These are phyloP conservation scores for Populus pruinosa DNA, from an alignment of 345 rosid genomes.

Conservation along the genomic window DNA sequence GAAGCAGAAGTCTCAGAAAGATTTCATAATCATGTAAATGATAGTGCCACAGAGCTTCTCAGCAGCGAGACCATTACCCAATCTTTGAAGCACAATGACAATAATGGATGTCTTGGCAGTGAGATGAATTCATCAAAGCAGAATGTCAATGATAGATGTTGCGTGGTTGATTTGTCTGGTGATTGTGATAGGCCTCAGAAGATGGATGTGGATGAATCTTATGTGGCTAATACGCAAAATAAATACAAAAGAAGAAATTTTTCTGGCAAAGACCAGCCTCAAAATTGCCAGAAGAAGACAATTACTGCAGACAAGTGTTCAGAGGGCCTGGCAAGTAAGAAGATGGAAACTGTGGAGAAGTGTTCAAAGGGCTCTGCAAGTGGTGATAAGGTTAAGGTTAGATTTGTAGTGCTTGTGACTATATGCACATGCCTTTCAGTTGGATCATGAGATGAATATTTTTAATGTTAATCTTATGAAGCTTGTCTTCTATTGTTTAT, in stretches of 20 bases:
- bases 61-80: conserved; percentile 8
- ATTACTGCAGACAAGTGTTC: conserved; percentile 11
- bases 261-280: conserved; percentile 10
- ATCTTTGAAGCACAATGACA: conserved; percentile 3
- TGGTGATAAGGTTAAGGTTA: conserved; percentile 12
- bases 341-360: conserved; percentile 5
- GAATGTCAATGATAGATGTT: conserved; percentile 2
- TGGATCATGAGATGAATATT: background rate
- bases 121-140: conserved; percentile 5
- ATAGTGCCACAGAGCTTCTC: background rate
- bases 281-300: conserved; percentile 13
- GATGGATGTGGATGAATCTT: conserved; percentile 23
- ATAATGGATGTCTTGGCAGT: background rate
- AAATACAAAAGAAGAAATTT: conserved; percentile 10
- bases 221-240: background rate
- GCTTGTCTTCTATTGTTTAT: background rate
- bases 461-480: background rate
- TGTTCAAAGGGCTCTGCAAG: conserved; percentile 9
- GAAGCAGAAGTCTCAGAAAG: conserved; percentile 7
- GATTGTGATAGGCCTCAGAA: conserved; percentile 2
- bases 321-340: conserved; percentile 4
- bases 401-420: background rate
- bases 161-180: conserved; percentile 8
- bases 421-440: background rate
- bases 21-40: background rate